Conservation (phyloP, 2,329 filamentous ascomycete genomes). For the Albophoma yamanashiensis region DNA sequence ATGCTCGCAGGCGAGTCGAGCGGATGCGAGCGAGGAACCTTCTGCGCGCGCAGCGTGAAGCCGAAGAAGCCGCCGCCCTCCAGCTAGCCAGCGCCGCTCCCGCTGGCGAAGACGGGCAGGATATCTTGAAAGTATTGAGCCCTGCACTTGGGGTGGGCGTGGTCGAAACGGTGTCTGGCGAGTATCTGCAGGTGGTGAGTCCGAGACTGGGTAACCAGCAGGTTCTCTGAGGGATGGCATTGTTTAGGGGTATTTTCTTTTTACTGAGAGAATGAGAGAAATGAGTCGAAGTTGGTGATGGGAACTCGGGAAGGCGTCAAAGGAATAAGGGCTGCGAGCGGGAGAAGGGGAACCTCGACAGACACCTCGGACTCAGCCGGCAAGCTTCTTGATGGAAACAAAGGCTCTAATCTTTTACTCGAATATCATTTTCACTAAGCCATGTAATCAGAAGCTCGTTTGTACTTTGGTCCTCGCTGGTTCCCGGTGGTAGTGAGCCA, state of each 20-base stretch:
- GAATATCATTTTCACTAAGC: neutral
- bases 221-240: neutral
- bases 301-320: neutral
- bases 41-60: neutral
- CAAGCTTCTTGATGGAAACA: neutral
- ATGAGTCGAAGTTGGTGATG: too few relatives aligned
- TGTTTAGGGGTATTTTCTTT: neutral
- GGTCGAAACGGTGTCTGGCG: neutral
- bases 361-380: neutral
- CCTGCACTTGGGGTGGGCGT: neutral
- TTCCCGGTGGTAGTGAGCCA: too few relatives aligned
- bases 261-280: neutral
- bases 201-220: neutral
- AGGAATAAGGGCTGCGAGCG: neutral
- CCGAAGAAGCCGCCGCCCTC: neutral
- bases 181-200: neutral
- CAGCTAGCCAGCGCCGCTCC: neutral
- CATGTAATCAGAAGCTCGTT: neutral
- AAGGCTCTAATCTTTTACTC: neutral
- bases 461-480: neutral
- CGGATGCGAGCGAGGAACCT: neutral
- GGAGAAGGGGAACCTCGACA: neutral
- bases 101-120: neutral
- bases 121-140: neutral
- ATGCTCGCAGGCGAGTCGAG: conserved; percentile 10